Percentiles rank a stretch among this genome's conserved stretches.
Evolutionary conservation across 805 yeast genomes (phyloP).

Genomic region (Dipodascus albidus): DNA sequence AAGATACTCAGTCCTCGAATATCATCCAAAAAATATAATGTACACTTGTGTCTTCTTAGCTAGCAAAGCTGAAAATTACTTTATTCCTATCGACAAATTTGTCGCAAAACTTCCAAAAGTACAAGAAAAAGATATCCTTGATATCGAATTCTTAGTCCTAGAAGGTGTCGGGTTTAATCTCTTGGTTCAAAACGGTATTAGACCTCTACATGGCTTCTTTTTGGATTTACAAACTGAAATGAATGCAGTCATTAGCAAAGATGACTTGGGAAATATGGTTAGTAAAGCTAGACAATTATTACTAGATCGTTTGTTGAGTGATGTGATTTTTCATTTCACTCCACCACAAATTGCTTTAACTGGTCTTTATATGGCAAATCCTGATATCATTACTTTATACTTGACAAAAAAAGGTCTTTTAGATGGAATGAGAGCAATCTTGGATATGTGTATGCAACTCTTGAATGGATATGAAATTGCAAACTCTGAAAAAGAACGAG

Average conservation of each 20-base stretch:
- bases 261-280: slow-evolving; percentile 51
- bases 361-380: slow-evolving; percentile 32
- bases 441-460: neutral
- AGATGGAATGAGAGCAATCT: neutral
- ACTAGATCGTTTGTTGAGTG: slow-evolving; percentile 61
- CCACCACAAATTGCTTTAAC: slow-evolving; percentile 96
- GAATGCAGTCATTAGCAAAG: slow-evolving; percentile 25
- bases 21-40: slow-evolving; percentile 74
- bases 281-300: slow-evolving; percentile 58
- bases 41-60: slow-evolving; percentile 79
- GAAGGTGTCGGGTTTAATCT: slow-evolving; percentile 70
- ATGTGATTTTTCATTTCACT: slow-evolving; percentile 64
- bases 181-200: slow-evolving; percentile 77
- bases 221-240: slow-evolving; percentile 68
- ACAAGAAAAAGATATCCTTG: slow-evolving; percentile 52
- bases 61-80: slow-evolving; percentile 85
- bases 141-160: slow-evolving; percentile 67
- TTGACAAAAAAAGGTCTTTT: neutral
- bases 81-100: slow-evolving; percentile 74
- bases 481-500: neutral
- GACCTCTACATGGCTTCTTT: slow-evolving; percentile 89
- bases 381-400: neutral
- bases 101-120: slow-evolving; percentile 59
- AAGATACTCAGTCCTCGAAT: slow-evolving; percentile 71
- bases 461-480: neutral